Percentiles rank a stretch among this genome's conserved stretches.
Evolutionary conservation across 441 rosid species (phyloP).

Genomic region (Gossypium davidsonii): DNA sequence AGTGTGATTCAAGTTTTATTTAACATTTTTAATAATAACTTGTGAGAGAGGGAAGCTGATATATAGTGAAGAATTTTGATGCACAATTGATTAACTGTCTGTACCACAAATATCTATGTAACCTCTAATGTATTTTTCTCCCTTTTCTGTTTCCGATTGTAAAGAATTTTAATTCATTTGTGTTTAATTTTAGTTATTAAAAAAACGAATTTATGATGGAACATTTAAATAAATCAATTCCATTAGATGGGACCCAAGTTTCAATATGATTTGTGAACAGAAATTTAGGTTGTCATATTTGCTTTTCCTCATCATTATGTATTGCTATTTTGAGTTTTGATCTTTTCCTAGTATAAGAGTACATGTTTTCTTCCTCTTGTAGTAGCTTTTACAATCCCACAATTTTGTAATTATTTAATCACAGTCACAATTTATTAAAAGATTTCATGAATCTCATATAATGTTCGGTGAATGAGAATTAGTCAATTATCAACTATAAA

Average conservation of each 20-base stretch:
- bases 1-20: slow-evolving; percentile 1
- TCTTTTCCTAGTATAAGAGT: background rate
- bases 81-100: slow-evolving; percentile 5
- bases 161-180: background rate
- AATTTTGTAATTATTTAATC: background rate
- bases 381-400: background rate
- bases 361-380: background rate
- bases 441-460: background rate
- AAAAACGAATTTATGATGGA: background rate
- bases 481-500: background rate
- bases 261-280: background rate
- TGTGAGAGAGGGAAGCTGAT: background rate
- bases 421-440: background rate
- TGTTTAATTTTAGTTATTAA: background rate
- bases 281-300: background rate
- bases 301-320: background rate
- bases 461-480: background rate
- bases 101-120: slow-evolving; percentile 1
- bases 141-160: background rate
- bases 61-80: slow-evolving; percentile 3
- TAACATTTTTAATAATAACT: background rate
- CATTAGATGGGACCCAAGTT: background rate
- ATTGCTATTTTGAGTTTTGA: background rate
- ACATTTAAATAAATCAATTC: background rate
- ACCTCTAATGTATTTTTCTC: background rate